These are phyloP conservation scores for Beauveria scarabaeidicola DNA, from an alignment of 2,329 filamentous ascomycete species.

Conservation along the genomic window DNA sequence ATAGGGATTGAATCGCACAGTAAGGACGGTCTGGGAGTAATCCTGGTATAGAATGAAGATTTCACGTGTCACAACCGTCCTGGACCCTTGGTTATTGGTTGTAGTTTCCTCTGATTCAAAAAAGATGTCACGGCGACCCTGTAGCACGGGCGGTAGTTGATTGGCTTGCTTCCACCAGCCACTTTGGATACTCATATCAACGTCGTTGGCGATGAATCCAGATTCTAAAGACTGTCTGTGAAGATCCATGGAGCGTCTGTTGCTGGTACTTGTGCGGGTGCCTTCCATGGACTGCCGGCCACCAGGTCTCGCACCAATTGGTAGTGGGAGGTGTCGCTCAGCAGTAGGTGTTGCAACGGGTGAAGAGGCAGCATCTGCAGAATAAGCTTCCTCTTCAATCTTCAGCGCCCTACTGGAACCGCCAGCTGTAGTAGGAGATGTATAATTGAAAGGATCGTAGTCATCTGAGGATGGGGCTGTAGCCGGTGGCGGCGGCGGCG, in stretches of 20 bases:
- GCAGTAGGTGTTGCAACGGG: conserved; percentile 32
- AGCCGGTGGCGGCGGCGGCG: conserved; percentile 53
- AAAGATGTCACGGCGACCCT: conserved; percentile 74
- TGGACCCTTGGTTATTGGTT: conserved; percentile 59
- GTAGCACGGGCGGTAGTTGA: conserved; percentile 70
- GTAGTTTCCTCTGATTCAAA: conserved; percentile 74
- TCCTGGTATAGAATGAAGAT: conserved; percentile 88
- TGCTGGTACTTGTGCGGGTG: conserved; percentile 31
- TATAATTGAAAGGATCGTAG: conserved; percentile 60
- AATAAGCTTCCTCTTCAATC: conserved; percentile 39
- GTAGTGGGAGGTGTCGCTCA: conserved; percentile 35
- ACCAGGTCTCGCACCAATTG: conserved; percentile 21
- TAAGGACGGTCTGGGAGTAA: conserved; percentile 90
- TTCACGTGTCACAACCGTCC: conserved; percentile 65
- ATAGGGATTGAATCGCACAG: conserved; percentile 66
- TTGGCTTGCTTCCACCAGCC: conserved; percentile 85
- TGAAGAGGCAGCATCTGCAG: conserved; percentile 39
- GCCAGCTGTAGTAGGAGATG: conserved; percentile 25
- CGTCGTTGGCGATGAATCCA: conserved; percentile 78
- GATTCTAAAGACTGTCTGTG: conserved; percentile 66
- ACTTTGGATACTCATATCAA: conserved; percentile 66
- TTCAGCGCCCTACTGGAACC: conserved; percentile 28
- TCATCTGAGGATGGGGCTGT: conserved; percentile 47
- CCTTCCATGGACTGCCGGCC: conserved; percentile 28
- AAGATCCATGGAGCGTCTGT: conserved; percentile 63